Percentiles rank a stretch among this genome's conserved stretches.
phyloP scores from a whole-genome alignment of 306 rosid genomes.

The Begonia masoniana region DNA sequence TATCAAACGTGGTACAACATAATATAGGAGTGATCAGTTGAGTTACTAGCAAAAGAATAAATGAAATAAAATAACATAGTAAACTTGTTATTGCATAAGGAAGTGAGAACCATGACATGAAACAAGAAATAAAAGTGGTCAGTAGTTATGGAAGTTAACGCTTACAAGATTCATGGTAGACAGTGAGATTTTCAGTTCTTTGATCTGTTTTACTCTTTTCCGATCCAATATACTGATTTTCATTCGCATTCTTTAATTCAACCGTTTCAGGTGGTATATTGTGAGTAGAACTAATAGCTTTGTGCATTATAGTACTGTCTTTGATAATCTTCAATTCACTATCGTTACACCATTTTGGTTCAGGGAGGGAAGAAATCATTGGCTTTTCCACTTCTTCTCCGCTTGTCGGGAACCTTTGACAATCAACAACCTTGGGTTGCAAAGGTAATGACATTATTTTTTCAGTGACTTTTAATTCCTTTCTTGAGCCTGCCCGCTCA shows the following conservation, averaged over 20 bases:
- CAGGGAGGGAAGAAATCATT: conserved; percentile 32
- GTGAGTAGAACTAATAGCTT: conserved; percentile 39
- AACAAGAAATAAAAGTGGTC: no score
- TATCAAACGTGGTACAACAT: no score
- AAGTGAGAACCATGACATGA: no score
- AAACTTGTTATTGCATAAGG: no score
- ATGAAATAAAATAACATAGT: no score
- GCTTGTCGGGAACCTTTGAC: conserved; percentile 32
- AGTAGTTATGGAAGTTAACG: background rate
- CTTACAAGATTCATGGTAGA: conserved; percentile 27
- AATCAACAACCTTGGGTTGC: conserved; percentile 61
- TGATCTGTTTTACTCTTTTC: conserved; percentile 31
- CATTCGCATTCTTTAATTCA: conserved; percentile 27
- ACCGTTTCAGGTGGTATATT: conserved; percentile 32
- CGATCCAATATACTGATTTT: conserved; percentile 24
- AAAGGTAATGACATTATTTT: conserved; percentile 48
- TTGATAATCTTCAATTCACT: conserved; percentile 33
- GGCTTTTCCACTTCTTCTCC: conserved; percentile 74
- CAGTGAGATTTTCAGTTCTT: conserved; percentile 21
- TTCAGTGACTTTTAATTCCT: conserved; percentile 55
- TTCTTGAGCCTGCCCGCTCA: conserved; percentile 66
- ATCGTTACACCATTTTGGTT: conserved; percentile 37
- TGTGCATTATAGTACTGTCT: conserved; percentile 43
- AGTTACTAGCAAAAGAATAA: no score
- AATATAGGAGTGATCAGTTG: no score